Evolutionary conservation across 257 asterid species (phyloP).

Genomic region (Eucommia ulmoides): DNA sequence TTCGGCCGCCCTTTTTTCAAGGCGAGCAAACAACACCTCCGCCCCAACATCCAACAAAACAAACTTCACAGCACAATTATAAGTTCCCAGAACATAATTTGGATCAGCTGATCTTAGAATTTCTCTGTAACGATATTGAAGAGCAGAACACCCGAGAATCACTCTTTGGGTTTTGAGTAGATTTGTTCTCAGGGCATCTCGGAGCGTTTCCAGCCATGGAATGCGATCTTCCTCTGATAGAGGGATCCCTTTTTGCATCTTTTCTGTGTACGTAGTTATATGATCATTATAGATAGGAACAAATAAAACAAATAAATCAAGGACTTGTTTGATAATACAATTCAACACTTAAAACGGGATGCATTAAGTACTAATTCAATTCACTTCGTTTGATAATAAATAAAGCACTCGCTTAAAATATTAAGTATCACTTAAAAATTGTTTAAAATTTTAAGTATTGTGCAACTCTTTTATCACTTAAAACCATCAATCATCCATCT

Average conservation of each 20-base stretch:
- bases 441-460: too few relatives aligned
- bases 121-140: constrained; percentile 64
- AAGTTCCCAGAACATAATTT: constrained; percentile 22
- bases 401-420: too few relatives aligned
- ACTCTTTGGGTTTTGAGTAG: constrained; percentile 22
- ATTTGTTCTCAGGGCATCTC: constrained; percentile 25
- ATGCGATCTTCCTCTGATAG: constrained; percentile 62
- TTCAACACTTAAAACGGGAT: too few relatives aligned
- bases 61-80: constrained; percentile 30
- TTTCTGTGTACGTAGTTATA: constrained; percentile 9
- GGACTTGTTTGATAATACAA: neutral
- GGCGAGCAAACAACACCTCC: constrained; percentile 50
- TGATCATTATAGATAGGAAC: neutral
- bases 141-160: constrained; percentile 77
- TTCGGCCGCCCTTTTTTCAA: constrained; percentile 45
- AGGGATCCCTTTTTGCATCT: constrained; percentile 47
- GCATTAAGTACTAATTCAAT: too few relatives aligned
- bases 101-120: constrained; percentile 72
- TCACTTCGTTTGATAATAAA: too few relatives aligned
- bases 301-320: neutral
- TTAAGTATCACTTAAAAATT: too few relatives aligned
- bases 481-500: too few relatives aligned
- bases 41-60: constrained; percentile 43
- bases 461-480: too few relatives aligned
- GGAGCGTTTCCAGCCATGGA: constrained; percentile 75